Base-by-base conservation (phyloP, 345 rosid genomes). In the Pistacia atlantica region DNA sequence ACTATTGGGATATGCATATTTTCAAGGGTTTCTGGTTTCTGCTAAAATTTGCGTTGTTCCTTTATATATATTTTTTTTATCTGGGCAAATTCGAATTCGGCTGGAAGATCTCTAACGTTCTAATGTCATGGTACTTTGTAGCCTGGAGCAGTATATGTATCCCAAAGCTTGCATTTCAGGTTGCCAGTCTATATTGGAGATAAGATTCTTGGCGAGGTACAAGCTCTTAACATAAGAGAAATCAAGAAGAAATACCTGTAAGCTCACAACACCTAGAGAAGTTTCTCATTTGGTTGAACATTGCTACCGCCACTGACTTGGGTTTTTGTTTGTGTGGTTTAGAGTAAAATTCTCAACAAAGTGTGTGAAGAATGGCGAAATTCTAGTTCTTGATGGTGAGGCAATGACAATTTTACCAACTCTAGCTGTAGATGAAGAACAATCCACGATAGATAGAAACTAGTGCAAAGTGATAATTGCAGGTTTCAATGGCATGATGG, bases 131-230 rank as follows among this genome's bases (percentile, higher is more conserved):
- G 4, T 12, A 42, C 42, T 71, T 70, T 77, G 70, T 63, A 96
- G 97, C 97, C 98, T 42, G 94, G 98, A 86, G 97, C 97, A 42
- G 77, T 93, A 18, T 92, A 96, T 77, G 90, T 84, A 65, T 92
- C 97, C 63, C 98, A 93, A 75, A 90, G 84, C 84, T 81, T 92
- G 89, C 88, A 88, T 80, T 96, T 92, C 80, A 90, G 85, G 79
- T 84, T 80, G 35, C 99, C 98, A 0, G 95, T 92, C 61, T 91
- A 87, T 78, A 18, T 88, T 20, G 97, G 95, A 11, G 97, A 95
- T 54, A 91, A 88, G 78, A 79, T 93, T 79, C 55, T 71, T 3
- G 91, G 93, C 8, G 81, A 84, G 79, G 83, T 93, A 38, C 80
- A 87, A 83, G 91, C 93, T 49, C 69, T 80, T 5, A 75, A 74